Evolutionary conservation across 2,329 filamentous ascomycete species (phyloP), one percentile per base, ranked within the genome.

Genomic region (Coniochaeta sp.): DNA sequence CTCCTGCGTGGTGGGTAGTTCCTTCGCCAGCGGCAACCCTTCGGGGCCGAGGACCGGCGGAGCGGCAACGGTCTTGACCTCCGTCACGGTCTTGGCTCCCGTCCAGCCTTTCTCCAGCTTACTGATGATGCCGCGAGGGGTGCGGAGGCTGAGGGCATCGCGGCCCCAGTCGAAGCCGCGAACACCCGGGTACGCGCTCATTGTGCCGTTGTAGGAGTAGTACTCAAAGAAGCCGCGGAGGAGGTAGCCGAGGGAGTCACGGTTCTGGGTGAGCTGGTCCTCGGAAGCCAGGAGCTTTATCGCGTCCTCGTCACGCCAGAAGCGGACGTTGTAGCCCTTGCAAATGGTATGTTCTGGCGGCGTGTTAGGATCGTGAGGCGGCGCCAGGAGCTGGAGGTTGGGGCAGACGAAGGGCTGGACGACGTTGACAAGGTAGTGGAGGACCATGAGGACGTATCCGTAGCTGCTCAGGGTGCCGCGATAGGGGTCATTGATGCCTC

Each of bases 211-310:
- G 30, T 88, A 84, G 2, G 89, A 88, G 69, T 88, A 96, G 73
- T 96, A 96, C 66, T 91, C 88, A 69, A 96, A 96, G 75, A 97
- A 96, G 0, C 90, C 90, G 58, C 88, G 82, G 0, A 97, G 79
- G 0, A 97, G 79, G 5, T 81, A 77, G 1, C 90, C 91, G 2
- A 93, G 68, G 0, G 86, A 81, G 60, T 95, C 86, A 1, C 71
- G 74, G 69, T 96, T 96, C 44, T 80, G 75, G 32, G 85, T 90
- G 36, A 93, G 75, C 57, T 81, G 77, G 19, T 85, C 81, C 38
- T 77, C 72, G 1, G 73, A 70, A 6, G 89, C 85, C 1, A 90
- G 79, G 5, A 77, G 74, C 44, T 79, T 72, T 57, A 96, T 93
- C 63, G 88, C 85, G 5, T 79, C 75, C 70, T 93, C 89, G 65